Evolutionary conservation across 768 basidiomycete species (phyloP).

Genomic region (Tulasnella sp.): DNA sequence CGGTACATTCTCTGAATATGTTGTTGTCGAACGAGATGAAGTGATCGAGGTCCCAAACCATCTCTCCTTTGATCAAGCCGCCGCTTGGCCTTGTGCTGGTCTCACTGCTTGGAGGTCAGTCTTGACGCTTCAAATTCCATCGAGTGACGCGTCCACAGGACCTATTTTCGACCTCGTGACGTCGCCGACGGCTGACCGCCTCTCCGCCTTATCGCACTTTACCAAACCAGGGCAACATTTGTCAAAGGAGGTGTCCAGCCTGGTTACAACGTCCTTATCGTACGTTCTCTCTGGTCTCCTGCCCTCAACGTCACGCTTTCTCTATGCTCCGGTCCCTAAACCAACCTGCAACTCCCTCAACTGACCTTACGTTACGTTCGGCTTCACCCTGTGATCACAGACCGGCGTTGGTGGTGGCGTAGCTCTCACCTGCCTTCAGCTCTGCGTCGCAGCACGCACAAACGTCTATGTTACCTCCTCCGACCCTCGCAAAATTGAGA

Average conservation of each 20-base stretch:
- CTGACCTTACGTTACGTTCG: too few relatives aligned
- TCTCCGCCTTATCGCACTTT: not conserved
- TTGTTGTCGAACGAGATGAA: conserved; percentile 52
- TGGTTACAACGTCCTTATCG: conserved; percentile 62
- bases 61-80: conserved; percentile 51
- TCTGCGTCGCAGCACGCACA: conserved; percentile 62
- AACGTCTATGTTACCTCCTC: conserved; percentile 76
- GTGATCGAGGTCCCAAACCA: conserved; percentile 55
- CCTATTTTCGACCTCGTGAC: not conserved
- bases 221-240: conserved; percentile 41
- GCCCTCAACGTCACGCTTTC: too few relatives aligned
- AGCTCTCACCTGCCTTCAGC: conserved; percentile 59
- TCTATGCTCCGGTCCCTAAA: not conserved
- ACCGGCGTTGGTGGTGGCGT: conserved; percentile 80
- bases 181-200: not conserved
- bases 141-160: not conserved
- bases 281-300: too few relatives aligned
- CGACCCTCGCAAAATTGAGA: conserved; percentile 51
- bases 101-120: conserved; percentile 75
- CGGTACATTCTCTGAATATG: conserved; percentile 68
- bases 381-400: not conserved
- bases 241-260: conserved; percentile 49
- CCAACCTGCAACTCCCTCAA: not conserved
- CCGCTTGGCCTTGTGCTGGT: conserved; percentile 67
- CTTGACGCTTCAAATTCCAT: not conserved